Conservation (phyloP, 2,329 filamentous ascomycete species). For the Colletotrichum spinosum region DNA sequence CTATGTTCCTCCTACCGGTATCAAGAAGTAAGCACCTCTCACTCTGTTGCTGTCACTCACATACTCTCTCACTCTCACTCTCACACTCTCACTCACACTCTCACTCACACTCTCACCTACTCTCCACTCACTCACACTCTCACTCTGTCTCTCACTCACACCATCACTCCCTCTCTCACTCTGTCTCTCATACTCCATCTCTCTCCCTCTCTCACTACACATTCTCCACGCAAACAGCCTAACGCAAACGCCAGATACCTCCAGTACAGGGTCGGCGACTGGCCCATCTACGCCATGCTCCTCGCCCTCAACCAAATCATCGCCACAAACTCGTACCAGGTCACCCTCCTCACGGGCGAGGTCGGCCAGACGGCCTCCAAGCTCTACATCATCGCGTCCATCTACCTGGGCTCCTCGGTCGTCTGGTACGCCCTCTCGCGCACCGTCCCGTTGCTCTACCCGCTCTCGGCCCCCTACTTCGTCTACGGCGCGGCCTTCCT, state of each 20-base stretch:
- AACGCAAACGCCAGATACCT: slow-evolving; percentile 43
- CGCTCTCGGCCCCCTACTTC: slow-evolving; percentile 69
- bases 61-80: neutral
- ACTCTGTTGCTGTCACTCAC: neutral
- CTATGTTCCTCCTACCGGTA: slow-evolving; percentile 66
- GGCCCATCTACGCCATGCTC: slow-evolving; percentile 72
- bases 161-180: neutral
- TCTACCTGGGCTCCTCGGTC: slow-evolving; percentile 68
- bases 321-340: slow-evolving; percentile 75
- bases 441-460: slow-evolving; percentile 65
- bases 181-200: neutral
- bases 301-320: slow-evolving; percentile 73
- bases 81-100: too few relatives aligned
- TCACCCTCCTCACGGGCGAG: slow-evolving; percentile 75
- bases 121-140: too few relatives aligned
- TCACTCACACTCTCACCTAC: too few relatives aligned
- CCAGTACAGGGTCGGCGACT: slow-evolving; percentile 68
- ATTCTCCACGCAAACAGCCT: neutral
- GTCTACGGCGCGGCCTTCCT: slow-evolving; percentile 73
- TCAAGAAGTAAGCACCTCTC: slow-evolving; percentile 56
- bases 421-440: slow-evolving; percentile 74
- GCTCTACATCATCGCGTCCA: slow-evolving; percentile 69
- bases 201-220: neutral
- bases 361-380: slow-evolving; percentile 68
- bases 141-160: too few relatives aligned